phyloP scores from a whole-genome alignment of 1,284 basidiomycete species.

The Ceratobasidium sp. region DNA sequence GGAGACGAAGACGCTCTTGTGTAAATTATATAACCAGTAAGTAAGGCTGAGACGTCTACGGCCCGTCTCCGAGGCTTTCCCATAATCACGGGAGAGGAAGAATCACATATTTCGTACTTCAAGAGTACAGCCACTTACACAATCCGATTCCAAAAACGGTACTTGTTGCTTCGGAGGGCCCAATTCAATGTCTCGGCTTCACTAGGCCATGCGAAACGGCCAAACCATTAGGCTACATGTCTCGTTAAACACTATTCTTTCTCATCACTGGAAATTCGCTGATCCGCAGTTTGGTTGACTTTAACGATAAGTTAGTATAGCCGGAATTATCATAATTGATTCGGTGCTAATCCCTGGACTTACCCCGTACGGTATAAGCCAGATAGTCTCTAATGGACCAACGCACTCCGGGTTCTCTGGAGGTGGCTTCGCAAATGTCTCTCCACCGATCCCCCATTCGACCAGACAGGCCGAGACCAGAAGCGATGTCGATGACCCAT shows the following conservation, averaged over 20 bases:
- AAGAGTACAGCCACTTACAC: neutral
- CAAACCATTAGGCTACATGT: no score
- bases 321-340: neutral
- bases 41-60: neutral
- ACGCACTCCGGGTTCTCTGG: constrained; percentile 29
- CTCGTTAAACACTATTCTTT: no score
- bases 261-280: constrained; percentile 25
- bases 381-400: constrained; percentile 5
- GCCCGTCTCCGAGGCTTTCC: constrained; percentile 23
- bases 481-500: constrained; percentile 1
- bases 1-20: neutral
- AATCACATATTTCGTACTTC: neutral
- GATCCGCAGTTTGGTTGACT: constrained; percentile 24
- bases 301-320: neutral
- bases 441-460: constrained; percentile 11
- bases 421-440: constrained; percentile 16
- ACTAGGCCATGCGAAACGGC: no score
- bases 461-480: constrained; percentile 13
- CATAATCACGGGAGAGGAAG: constrained; percentile 14
- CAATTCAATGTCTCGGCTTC: neutral
- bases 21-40: neutral
- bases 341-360: neutral
- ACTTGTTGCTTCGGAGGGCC: neutral
- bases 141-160: neutral
- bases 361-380: constrained; percentile 13